Percentiles rank a stretch among this genome's conserved stretches.
Evolutionary conservation across 2,329 filamentous ascomycete species (phyloP).

Genomic region (Emmonsia crescens): DNA sequence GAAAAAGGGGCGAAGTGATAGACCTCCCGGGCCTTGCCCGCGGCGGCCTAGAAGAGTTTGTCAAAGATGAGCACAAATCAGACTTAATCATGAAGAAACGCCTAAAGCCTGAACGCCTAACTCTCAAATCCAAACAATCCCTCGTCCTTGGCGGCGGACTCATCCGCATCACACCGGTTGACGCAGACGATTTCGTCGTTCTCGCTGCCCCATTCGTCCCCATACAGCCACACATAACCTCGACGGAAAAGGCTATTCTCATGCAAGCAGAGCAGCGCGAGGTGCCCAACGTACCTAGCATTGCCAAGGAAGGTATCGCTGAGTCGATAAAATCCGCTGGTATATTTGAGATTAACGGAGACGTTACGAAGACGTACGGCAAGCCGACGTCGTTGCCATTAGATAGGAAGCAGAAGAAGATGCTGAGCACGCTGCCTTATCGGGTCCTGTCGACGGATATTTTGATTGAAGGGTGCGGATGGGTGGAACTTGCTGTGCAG

Average conservation of each 20-base stretch:
- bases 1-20: slow-evolving; percentile 77
- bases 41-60: slow-evolving; percentile 58
- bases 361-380: slow-evolving; percentile 70
- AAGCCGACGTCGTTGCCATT: slow-evolving; percentile 46
- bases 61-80: slow-evolving; percentile 53
- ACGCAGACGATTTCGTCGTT: slow-evolving; percentile 42
- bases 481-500: slow-evolving; percentile 81
- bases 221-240: slow-evolving; percentile 62
- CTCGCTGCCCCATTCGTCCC: slow-evolving; percentile 82
- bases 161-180: slow-evolving; percentile 69
- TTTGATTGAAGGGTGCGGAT: slow-evolving; percentile 82
- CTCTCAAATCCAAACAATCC: slow-evolving; percentile 65
- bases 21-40: slow-evolving; percentile 81
- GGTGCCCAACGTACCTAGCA: slow-evolving; percentile 48
- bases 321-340: slow-evolving; percentile 59
- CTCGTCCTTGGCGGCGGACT: slow-evolving; percentile 77
- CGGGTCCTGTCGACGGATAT: slow-evolving; percentile 71
- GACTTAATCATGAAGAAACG: slow-evolving; percentile 70
- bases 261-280: slow-evolving; percentile 57
- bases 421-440: slow-evolving; percentile 58
- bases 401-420: slow-evolving; percentile 46
- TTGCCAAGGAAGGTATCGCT: slow-evolving; percentile 49
- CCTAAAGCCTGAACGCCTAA: slow-evolving; percentile 59
- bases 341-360: slow-evolving; percentile 61
- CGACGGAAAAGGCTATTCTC: slow-evolving; percentile 65